Percentiles rank a stretch among this genome's conserved stretches.
Evolutionary conservation across 2,329 filamentous ascomycete genomes (phyloP).

Genomic region (Fusarium caatingaense): DNA sequence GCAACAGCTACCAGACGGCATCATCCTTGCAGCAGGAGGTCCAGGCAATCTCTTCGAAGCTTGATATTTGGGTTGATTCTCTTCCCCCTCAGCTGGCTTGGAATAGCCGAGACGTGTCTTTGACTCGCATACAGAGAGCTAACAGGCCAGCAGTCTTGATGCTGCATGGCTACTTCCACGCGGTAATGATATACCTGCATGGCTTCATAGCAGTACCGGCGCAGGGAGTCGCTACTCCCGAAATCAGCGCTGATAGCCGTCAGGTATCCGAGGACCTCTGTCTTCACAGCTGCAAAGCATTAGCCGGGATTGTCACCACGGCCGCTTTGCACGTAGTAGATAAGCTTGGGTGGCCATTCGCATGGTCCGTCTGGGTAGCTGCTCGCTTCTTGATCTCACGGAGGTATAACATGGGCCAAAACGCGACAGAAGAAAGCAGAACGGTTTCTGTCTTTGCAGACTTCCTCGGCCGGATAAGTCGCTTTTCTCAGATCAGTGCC

Average conservation of each 20-base stretch:
- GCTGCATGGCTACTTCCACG: neutral
- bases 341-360: neutral
- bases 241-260: fast-evolving
- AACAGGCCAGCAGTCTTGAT: neutral
- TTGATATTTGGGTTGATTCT: neutral
- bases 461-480: neutral
- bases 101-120: neutral
- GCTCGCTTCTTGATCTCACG: neutral
- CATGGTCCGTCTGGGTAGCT: neutral
- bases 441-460: fast-evolving
- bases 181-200: neutral
- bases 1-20: neutral
- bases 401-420: no score
- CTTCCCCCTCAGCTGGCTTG: neutral
- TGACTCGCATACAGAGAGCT: neutral
- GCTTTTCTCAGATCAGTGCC: neutral
- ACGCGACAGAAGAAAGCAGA: no score
- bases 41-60: neutral
- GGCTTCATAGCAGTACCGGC: neutral
- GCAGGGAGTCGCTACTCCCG: neutral
- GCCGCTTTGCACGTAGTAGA: neutral
- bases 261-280: neutral
- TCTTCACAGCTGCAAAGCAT: neutral
- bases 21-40: neutral
- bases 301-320: neutral